Evolutionary conservation across 768 basidiomycete genomes (phyloP).

Genomic region (Mycena galericulata): DNA sequence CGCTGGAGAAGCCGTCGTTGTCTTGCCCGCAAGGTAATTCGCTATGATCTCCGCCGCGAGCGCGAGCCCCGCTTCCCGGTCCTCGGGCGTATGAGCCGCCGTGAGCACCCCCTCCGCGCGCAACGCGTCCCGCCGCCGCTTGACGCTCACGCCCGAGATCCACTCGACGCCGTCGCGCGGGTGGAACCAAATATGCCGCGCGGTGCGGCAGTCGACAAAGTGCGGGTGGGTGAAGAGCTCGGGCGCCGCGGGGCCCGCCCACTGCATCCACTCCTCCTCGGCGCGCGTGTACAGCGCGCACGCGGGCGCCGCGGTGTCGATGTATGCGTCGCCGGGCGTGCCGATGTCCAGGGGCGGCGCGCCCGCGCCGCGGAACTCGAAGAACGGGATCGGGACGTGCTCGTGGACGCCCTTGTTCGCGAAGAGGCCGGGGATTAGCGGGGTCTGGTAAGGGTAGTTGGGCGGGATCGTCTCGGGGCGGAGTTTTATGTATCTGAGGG

Average conservation of each 20-base stretch:
- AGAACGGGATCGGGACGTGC: conserved; percentile 10
- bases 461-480: background rate
- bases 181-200: conserved; percentile 4
- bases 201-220: background rate
- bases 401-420: background rate
- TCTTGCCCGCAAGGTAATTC: background rate
- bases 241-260: background rate
- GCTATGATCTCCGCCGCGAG: conserved; percentile 7
- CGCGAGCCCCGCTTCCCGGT: background rate
- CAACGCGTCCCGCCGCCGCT: background rate
- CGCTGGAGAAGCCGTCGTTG: too few species aligned
- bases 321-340: conserved; percentile 23
- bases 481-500: conserved; percentile 8
- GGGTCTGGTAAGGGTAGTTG: conserved; percentile 11
- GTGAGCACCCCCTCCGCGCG: background rate
- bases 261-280: conserved; percentile 13
- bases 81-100: background rate
- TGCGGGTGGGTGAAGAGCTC: background rate
- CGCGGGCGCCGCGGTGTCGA: conserved; percentile 4
- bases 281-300: conserved; percentile 7
- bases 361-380: conserved; percentile 18
- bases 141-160: background rate
- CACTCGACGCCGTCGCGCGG: conserved; percentile 16
- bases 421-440: background rate
- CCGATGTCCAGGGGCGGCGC: conserved; percentile 16